A percentile compares a stretch with the other conserved stretches of the same genome.
Evolutionary conservation across 2,329 filamentous ascomycete genomes (phyloP).

Genomic region (Aurifilum marmelostoma): DNA sequence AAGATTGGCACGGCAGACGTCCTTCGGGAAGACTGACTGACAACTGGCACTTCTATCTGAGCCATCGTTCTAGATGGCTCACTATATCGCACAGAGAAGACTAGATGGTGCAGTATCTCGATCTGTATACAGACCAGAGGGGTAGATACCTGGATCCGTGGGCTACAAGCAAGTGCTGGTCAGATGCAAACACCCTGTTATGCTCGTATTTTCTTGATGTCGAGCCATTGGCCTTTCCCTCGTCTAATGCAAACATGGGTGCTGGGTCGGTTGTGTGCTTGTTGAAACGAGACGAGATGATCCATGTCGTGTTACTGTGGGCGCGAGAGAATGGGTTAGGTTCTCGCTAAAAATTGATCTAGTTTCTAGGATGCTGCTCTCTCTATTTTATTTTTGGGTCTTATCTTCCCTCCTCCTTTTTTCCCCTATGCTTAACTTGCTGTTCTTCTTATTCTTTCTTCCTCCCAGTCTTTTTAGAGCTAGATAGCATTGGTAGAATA

Average conservation of each 20-base stretch:
- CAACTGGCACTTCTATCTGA: too few species aligned
- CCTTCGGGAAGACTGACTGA: background rate
- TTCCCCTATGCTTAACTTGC: too few species aligned
- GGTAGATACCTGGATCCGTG: background rate
- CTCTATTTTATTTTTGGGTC: too few species aligned
- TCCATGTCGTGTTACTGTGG: background rate
- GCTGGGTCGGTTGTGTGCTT: background rate
- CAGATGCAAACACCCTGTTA: background rate
- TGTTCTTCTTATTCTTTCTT: background rate
- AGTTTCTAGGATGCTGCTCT: background rate
- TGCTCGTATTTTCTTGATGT: background rate
- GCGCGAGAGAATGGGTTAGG: background rate
- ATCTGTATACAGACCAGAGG: too few species aligned
- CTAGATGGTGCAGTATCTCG: too few species aligned
- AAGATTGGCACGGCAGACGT: background rate
- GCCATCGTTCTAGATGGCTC: too few species aligned
- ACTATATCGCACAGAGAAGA: too few species aligned
- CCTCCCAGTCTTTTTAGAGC: background rate
- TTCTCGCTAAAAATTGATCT: background rate
- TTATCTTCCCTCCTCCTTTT: too few species aligned
- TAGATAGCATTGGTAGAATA: background rate
- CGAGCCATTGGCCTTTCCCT: background rate
- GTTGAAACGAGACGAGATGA: background rate
- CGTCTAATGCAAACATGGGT: slow-evolving; percentile 2
- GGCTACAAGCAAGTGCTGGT: background rate